phyloP scores from a whole-genome alignment of 139 green algal species.

The Picochlorum sp. region DNA sequence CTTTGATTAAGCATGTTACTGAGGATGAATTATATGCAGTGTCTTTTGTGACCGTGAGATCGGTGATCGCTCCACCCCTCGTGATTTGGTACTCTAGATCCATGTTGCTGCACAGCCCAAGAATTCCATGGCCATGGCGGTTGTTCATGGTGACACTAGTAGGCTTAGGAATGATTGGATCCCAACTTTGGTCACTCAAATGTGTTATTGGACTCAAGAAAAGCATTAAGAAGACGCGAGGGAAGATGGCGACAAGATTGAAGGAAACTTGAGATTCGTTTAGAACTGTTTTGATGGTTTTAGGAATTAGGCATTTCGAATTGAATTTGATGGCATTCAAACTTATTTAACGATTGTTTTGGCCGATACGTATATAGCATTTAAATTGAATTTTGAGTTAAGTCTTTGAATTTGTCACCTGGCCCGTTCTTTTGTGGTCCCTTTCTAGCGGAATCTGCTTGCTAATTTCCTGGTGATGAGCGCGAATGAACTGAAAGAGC shows the following conservation, averaged over 20 bases:
- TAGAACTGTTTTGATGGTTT: no score
- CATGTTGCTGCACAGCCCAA: background rate
- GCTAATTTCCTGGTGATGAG: background rate
- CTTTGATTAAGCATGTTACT: background rate
- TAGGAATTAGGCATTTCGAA: no score
- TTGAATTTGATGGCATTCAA: no score
- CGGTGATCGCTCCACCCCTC: background rate
- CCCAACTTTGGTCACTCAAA: background rate
- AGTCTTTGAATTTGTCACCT: background rate
- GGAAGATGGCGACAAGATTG: no score
- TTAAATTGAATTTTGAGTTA: background rate
- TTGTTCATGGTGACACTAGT: conserved; percentile 14
- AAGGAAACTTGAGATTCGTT: no score
- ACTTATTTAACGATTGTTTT: no score
- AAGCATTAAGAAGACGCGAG: no score
- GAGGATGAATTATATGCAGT: background rate
- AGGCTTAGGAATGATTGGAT: conserved; percentile 9
- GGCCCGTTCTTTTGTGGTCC: background rate
- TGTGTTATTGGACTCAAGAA: background rate
- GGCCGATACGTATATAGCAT: background rate
- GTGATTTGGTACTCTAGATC: background rate
- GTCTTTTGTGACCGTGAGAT: background rate
- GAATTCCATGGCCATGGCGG: conserved; percentile 10
- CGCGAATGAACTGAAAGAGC: background rate
- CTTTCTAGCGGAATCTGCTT: background rate